A percentile compares a stretch with the other conserved stretches of the same genome.
Conservation (phyloP, 192 early-diverging fungal species). For the Backusella tarrabulga region DNA sequence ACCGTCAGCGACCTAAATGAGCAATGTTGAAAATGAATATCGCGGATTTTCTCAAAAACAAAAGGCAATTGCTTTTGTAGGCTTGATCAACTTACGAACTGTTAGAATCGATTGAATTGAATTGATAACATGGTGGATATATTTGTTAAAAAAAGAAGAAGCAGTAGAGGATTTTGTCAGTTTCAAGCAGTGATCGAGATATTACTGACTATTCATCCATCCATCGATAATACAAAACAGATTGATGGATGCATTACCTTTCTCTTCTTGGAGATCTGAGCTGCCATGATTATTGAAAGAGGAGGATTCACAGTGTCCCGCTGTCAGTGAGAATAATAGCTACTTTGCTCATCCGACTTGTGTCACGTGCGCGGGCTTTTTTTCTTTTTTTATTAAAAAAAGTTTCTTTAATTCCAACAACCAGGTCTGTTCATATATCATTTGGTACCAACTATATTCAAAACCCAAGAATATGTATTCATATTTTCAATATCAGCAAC, state of each 20-base stretch:
- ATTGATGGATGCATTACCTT: conserved; percentile 45
- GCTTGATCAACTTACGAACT: conserved; percentile 27
- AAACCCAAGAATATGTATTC: no score
- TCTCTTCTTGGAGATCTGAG: conserved; percentile 76
- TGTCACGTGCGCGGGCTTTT: not conserved
- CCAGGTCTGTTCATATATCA: no score
- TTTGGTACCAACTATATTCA: no score
- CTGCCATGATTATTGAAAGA: conserved; percentile 26
- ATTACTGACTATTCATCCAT: not conserved
- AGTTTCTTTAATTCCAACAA: no score
- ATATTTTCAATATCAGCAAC: no score
- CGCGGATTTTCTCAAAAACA: no score
- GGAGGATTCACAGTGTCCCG: conserved; percentile 10
- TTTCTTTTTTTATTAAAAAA: no score
- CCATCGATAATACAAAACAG: not conserved
- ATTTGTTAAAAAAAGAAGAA: not conserved
- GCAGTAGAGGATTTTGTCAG: not conserved
- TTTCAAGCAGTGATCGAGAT: not conserved
- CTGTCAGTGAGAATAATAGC: not conserved
- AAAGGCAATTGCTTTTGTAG: not conserved
- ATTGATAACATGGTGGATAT: not conserved
- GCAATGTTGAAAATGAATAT: not conserved
- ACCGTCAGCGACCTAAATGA: conserved; percentile 93
- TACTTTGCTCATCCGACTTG: not conserved
- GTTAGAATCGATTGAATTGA: not conserved